Base-by-base conservation (phyloP, 2,329 filamentous ascomycete genomes). In the Colletotrichum endophyticum region DNA sequence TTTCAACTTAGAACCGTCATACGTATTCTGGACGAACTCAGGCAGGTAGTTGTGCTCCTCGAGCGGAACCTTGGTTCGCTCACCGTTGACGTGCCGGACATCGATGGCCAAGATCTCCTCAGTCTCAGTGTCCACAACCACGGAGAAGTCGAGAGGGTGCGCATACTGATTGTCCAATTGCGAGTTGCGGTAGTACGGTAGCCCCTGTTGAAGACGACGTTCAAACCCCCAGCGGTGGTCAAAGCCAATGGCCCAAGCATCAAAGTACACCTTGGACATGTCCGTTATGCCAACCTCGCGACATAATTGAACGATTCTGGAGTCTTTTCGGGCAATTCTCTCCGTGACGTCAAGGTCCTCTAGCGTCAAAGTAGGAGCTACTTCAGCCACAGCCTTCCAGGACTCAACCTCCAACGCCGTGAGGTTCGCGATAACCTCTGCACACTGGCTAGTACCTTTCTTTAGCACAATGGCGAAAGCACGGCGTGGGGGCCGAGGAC, bases 171-270 rank as follows among this genome's bases (percentile, higher is more conserved):
- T 72, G 85, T 96, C 94, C 79, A 94, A 92, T 16, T 92, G 81
- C 76, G 94, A 91, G 44, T 93, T 93, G 53, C 95, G 91, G 82
- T 95, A 96, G 86, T 96, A 96, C 90, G 95, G 95, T 32, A 96
- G 87, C 15, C 94, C 95, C 86, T 96, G 95, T 85, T 96, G 95
- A 11, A 96, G 89, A 73, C 95, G 91, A 49, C 94, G 89, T 72
- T 89, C 88, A 73, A 88, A 94, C 67, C 94, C 94, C 84, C 95
- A 96, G 66, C 95, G 92, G 82, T 95, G 91, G 80, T 96, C 95
- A 78, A 95, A 94, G 36, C 95, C 95, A 84, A 96, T 96, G 2
- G 95, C 95, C 95, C 95, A 96, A 57, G 94, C 94, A 83, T 96
- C 95, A 83, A 95, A 94, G 84, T 94, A 96, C 44, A 96, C 93